Conservation (phyloP, 2,329 filamentous ascomycete genomes). For the Phaeoacremonium minimum region DNA sequence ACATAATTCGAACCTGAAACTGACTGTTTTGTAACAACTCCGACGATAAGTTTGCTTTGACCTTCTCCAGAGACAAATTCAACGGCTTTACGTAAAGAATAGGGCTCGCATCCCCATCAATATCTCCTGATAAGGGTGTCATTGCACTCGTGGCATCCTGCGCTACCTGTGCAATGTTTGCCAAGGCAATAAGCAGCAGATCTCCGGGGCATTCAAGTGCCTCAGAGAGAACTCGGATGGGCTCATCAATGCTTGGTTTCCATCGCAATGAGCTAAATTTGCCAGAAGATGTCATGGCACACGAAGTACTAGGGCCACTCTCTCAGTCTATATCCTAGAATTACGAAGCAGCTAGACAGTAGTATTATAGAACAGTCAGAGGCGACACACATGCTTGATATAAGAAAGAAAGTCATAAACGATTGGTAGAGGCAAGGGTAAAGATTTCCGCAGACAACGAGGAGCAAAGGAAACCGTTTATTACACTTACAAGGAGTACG, state of each 20-base stretch:
- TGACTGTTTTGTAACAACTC: not conserved
- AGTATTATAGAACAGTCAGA: too few relatives aligned
- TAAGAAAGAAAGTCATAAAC: too few relatives aligned
- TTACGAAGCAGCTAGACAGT: too few relatives aligned
- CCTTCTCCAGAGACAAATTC: not conserved
- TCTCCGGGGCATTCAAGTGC: not conserved
- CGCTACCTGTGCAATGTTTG: not conserved
- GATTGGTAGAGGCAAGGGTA: too few relatives aligned
- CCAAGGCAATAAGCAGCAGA: not conserved
- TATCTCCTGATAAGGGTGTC: not conserved
- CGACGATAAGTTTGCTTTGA: not conserved
- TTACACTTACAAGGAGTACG: not conserved
- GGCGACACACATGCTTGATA: too few relatives aligned
- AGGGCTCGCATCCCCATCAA: not conserved
- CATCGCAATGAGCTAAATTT: not conserved
- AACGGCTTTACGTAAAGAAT: not conserved
- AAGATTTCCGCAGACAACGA: too few relatives aligned
- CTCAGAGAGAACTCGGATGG: not conserved
- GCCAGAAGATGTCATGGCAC: too few relatives aligned
- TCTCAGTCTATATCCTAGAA: too few relatives aligned
- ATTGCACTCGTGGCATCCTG: not conserved
- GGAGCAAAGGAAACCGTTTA: too few relatives aligned
- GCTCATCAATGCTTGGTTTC: not conserved
- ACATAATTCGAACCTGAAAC: too few relatives aligned
- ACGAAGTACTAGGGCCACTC: too few relatives aligned